Evolutionary conservation across 129 eudicot species (phyloP), one percentile per base, ranked within the genome.

Genomic region (Oenanthe sinensis): DNA sequence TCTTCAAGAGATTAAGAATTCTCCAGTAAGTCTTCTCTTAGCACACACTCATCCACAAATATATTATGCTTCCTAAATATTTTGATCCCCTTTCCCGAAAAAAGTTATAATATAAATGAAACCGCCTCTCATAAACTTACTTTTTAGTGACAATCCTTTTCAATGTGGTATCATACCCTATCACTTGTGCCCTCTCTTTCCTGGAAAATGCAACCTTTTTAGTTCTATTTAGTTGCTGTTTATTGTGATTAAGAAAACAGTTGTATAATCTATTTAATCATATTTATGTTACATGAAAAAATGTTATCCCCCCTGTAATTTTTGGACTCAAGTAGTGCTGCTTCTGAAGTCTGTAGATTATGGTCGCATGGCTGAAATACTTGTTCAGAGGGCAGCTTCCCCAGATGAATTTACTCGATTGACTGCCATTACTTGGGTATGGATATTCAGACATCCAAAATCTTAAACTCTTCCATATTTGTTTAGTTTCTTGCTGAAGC

Each of bases 311-410:
- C 81, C 68, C 81, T 79, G 79, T 71, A 68, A 82, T 49, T 77
- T 76, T 85, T 85, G 86, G 90, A 90, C 90, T 80, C 79, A 75
- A 90, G 82, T 85, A 76, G 86, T 92, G 81, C 75, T 88, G 82
- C 88, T 85, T 62, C 78, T 87, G 91, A 90, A 95, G 99, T 95
- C 99, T 87, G 99, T 95, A 95, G 99, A 95, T 88, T 95, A 95
- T 84, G 99, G 99, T 81, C 99, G 99, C 88, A 95, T 95, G 97
- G 97, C 99, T 79, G 97, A 95, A 87, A 95, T 95, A 80, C 89
- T 95, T 87, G 97, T 95, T 44, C 96, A 89, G 77, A 85, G 99
- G 88, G 99, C 99, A 71, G 89, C 92, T 82, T 88, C 99, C 19
- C 86, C 84, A 68, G 99, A 95, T 80, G 99, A 88, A 83, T 95